Conservation (phyloP, 345 rosid species). For the Garcia nutans region DNA sequence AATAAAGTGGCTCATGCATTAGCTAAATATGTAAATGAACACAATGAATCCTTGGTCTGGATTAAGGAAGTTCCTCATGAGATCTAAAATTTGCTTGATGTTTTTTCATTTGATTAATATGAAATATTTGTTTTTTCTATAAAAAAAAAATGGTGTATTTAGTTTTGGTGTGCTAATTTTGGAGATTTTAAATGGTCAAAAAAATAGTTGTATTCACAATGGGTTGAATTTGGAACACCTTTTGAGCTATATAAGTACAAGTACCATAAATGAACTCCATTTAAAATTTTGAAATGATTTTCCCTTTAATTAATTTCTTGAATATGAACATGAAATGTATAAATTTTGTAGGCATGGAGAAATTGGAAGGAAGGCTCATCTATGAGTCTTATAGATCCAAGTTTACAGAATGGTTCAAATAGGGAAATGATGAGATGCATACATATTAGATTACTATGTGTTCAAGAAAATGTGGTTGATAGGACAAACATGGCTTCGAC, state of each 20-base stretch:
- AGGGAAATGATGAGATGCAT: slow-evolving; percentile 6
- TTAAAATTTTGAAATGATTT: too few species aligned
- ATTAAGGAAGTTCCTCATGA: too few species aligned
- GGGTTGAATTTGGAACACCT: slow-evolving; percentile 28
- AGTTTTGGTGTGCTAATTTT: slow-evolving; percentile 8
- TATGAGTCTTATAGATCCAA: slow-evolving; percentile 12
- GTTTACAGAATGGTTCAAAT: slow-evolving; percentile 9
- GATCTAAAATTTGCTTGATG: too few species aligned
- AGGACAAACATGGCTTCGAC: slow-evolving; percentile 21
- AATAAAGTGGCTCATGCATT: too few species aligned
- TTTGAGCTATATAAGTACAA: slow-evolving; percentile 40
- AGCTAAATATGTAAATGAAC: too few species aligned
- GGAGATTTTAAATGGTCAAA: slow-evolving; percentile 43
- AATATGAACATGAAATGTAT: neutral
- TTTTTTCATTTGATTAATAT: too few species aligned
- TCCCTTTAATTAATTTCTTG: too few species aligned
- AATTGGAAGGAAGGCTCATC: slow-evolving; percentile 26
- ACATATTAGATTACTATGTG: slow-evolving; percentile 1
- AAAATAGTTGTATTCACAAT: slow-evolving; percentile 24
- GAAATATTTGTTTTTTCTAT: too few species aligned
- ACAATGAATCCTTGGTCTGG: too few species aligned
- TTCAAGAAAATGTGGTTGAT: slow-evolving; percentile 4
- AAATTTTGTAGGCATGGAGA: slow-evolving; percentile 28
- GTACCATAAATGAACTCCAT: too few species aligned
- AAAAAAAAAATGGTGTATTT: neutral